phyloP scores from a whole-genome alignment of 208 protist species.

The Trypanosoma cruzi region DNA sequence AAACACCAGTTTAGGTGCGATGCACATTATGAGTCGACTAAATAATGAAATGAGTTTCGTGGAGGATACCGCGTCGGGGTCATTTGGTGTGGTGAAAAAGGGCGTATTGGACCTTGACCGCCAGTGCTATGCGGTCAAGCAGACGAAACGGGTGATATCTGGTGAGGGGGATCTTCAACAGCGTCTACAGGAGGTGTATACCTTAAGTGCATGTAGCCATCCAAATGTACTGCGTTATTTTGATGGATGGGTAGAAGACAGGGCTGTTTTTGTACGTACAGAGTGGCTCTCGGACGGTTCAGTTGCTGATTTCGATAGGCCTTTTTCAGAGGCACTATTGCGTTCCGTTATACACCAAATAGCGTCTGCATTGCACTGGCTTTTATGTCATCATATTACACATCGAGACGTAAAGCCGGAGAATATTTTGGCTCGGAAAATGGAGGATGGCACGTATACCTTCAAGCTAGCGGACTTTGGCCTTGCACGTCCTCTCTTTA shows the following conservation, averaged over 20 bases:
- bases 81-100: slow-evolving; percentile 71
- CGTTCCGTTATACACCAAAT: slow-evolving; percentile 69
- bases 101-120: slow-evolving; percentile 62
- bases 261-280: slow-evolving; percentile 72
- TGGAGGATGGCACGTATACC: slow-evolving; percentile 34
- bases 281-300: slow-evolving; percentile 63
- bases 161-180: slow-evolving; percentile 81
- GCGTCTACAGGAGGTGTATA: slow-evolving; percentile 80
- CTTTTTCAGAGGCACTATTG: slow-evolving; percentile 52
- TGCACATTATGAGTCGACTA: slow-evolving; percentile 57
- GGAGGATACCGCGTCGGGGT: slow-evolving; percentile 61
- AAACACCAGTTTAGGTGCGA: slow-evolving; percentile 40
- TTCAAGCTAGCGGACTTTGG: slow-evolving; percentile 92
- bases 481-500: slow-evolving; percentile 49
- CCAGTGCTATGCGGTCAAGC: slow-evolving; percentile 81
- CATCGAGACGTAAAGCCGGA: slow-evolving; percentile 91
- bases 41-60: slow-evolving; percentile 79
- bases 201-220: slow-evolving; percentile 67
- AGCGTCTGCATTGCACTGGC: slow-evolving; percentile 60
- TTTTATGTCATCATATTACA: slow-evolving; percentile 72
- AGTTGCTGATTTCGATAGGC: slow-evolving; percentile 35
- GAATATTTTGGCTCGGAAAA: slow-evolving; percentile 54
- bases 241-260: slow-evolving; percentile 87
- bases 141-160: slow-evolving; percentile 66
- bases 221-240: slow-evolving; percentile 86